phyloP scores from a whole-genome alignment of 306 rosid genomes.

The Glycine soja region DNA sequence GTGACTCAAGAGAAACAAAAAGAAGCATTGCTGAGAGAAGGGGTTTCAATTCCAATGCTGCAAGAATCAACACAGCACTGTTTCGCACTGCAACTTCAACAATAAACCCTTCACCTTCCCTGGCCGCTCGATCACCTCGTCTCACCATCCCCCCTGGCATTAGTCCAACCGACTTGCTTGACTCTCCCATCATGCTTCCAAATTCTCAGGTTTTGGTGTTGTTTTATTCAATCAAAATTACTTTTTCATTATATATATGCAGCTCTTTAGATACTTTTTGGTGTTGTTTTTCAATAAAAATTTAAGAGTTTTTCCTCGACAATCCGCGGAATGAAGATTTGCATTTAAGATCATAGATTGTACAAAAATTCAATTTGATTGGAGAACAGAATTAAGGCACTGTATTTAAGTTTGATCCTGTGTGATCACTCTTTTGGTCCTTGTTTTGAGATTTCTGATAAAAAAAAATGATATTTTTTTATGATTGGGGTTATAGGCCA shows the following conservation, averaged over 20 bases:
- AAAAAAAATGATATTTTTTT: background rate
- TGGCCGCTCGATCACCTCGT: constrained; percentile 57
- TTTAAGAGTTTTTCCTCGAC: background rate
- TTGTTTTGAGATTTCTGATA: background rate
- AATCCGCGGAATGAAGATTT: background rate
- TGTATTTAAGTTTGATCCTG: background rate
- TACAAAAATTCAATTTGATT: background rate
- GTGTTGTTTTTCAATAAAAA: background rate
- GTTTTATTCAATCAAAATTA: too few species aligned
- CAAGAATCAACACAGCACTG: constrained; percentile 59
- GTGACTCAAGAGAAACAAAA: constrained; percentile 26
- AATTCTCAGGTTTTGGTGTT: constrained; percentile 59
- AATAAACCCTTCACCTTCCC: constrained; percentile 45
- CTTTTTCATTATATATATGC: too few species aligned
- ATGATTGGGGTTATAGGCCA: constrained; percentile 50
- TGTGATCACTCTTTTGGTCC: background rate
- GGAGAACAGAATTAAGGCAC: background rate
- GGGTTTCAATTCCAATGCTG: constrained; percentile 64
- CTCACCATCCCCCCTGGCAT: constrained; percentile 74
- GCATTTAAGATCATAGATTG: background rate
- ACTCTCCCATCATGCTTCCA: constrained; percentile 77
- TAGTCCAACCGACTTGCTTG: constrained; percentile 80
- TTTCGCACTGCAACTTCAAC: constrained; percentile 37
- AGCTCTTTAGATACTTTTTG: too few species aligned
- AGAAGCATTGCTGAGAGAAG: constrained; percentile 72